phyloP scores from a whole-genome alignment of 1,139 yeast species.

The Scheffersomyces insectosa region DNA sequence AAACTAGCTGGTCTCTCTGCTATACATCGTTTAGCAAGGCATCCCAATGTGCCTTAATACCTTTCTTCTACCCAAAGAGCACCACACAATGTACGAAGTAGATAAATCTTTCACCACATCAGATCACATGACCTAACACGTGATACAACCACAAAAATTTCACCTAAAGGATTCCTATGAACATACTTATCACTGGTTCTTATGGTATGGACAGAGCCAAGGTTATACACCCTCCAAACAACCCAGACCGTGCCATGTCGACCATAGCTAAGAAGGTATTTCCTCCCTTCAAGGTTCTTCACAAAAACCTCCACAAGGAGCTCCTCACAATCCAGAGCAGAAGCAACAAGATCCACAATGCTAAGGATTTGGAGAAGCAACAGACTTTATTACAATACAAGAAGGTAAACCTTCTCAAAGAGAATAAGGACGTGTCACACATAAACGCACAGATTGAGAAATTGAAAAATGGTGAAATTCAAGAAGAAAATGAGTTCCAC shows the following conservation, averaged over 20 bases:
- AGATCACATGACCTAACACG: background rate
- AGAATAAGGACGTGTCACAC: constrained; percentile 37
- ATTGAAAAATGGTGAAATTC: constrained; percentile 21
- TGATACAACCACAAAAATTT: background rate
- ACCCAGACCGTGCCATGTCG: constrained; percentile 6
- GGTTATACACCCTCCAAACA: too few species aligned
- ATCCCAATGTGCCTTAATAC: too few species aligned
- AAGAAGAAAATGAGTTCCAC: constrained; percentile 10
- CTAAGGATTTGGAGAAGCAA: constrained; percentile 49
- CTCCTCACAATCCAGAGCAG: constrained; percentile 45
- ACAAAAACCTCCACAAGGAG: constrained; percentile 40
- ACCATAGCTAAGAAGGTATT: constrained; percentile 8
- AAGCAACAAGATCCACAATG: constrained; percentile 43
- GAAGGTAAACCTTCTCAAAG: constrained; percentile 48
- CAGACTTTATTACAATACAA: constrained; percentile 55
- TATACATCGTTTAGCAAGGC: too few species aligned
- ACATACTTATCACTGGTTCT: too few species aligned
- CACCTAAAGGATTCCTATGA: background rate
- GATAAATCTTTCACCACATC: too few species aligned
- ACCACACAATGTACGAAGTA: too few species aligned
- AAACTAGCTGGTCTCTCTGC: too few species aligned
- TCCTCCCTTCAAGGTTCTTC: constrained; percentile 13
- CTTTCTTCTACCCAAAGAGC: too few species aligned
- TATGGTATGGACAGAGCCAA: too few species aligned
- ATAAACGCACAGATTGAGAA: constrained; percentile 31